Evolutionary conservation across 805 yeast genomes (phyloP).

Genomic region (Candida tammaniensis): DNA sequence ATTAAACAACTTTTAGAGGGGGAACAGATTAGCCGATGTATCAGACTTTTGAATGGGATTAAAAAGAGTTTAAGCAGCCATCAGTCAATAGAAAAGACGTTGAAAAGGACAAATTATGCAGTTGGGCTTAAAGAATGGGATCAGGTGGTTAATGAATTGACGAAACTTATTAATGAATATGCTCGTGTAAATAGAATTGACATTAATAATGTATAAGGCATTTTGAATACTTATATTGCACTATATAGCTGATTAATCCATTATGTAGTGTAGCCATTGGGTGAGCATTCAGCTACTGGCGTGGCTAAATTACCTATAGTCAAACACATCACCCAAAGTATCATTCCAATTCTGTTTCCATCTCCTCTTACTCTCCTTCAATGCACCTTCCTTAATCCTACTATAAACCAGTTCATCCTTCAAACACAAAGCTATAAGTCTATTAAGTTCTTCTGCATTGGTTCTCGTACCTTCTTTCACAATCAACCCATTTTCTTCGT

Average conservation of each 20-base stretch:
- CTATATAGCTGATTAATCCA: too few species aligned
- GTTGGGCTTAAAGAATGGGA: constrained; percentile 10
- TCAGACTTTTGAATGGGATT: constrained; percentile 16
- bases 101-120: neutral
- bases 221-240: too few species aligned
- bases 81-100: neutral
- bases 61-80: constrained; percentile 6
- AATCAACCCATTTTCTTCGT: constrained; percentile 63
- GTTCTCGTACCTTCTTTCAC: constrained; percentile 6
- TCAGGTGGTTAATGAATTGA: neutral
- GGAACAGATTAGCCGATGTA: constrained; percentile 15
- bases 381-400: constrained; percentile 63
- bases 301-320: constrained; percentile 14
- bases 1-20: constrained; percentile 16
- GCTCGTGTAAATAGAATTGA: neutral
- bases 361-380: constrained; percentile 59
- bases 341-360: constrained; percentile 78
- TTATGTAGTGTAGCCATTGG: too few species aligned
- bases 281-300: too few species aligned
- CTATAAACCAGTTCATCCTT: constrained; percentile 29
- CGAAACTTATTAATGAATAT: neutral
- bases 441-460: constrained; percentile 19
- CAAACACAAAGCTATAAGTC: constrained; percentile 24
- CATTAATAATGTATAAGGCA: constrained; percentile 12
- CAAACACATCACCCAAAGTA: constrained; percentile 37